These are phyloP conservation scores for Paratinospora sagittata DNA, from an alignment of 164 flowering plant genomes.

Conservation along the genomic window DNA sequence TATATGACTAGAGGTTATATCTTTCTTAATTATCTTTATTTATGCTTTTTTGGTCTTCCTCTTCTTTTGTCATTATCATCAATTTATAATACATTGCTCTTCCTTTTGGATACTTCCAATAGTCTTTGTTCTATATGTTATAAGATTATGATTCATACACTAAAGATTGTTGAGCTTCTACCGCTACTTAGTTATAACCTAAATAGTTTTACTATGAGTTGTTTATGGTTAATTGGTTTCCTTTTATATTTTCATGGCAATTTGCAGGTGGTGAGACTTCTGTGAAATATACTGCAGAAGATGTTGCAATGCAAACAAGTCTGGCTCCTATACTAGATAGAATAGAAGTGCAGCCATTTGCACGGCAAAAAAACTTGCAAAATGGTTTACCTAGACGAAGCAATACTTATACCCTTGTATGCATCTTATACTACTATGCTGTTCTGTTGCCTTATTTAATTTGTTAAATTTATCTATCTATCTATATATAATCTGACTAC, in stretches of 20 bases:
- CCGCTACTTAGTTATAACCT: too few relatives aligned
- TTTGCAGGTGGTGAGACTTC: slow-evolving; percentile 41
- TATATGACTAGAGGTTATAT: too few relatives aligned
- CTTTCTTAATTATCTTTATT: too few relatives aligned
- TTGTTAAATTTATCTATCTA: not conserved
- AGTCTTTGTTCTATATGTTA: too few relatives aligned
- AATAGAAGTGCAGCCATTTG: slow-evolving; percentile 25
- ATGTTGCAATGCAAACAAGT: slow-evolving; percentile 43
- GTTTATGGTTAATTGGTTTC: not conserved
- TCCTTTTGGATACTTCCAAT: too few relatives aligned
- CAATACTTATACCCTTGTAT: slow-evolving; percentile 35
- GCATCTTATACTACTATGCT: slow-evolving; percentile 6
- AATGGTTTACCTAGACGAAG: slow-evolving; percentile 23
- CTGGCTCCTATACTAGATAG: slow-evolving; percentile 38
- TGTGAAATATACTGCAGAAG: slow-evolving; percentile 56
- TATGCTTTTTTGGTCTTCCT: too few relatives aligned
- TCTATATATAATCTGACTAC: slow-evolving; percentile 7
- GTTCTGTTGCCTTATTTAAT: not conserved
- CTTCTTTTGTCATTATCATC: too few relatives aligned
- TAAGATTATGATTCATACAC: not conserved
- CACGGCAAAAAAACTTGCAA: slow-evolving; percentile 15
- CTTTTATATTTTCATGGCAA: not conserved
- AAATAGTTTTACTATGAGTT: not conserved
- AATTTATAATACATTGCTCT: too few relatives aligned
- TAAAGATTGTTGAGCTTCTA: too few relatives aligned